Evolutionary conservation across 768 basidiomycete species (phyloP).

Genomic region (Rhodotorula babjevae): DNA sequence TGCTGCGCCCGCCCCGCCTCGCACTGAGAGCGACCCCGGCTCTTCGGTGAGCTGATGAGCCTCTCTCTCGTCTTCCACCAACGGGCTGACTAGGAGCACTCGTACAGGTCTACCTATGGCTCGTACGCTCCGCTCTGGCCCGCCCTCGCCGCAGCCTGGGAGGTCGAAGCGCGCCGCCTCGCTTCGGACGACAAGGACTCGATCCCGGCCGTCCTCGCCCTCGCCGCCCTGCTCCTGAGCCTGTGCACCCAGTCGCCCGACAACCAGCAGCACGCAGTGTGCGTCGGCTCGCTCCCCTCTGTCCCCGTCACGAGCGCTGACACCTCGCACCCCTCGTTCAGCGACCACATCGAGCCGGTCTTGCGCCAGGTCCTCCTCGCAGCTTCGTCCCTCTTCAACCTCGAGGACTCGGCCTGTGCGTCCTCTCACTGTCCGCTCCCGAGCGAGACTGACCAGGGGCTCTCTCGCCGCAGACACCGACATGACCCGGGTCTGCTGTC

Average conservation of each 20-base stretch:
- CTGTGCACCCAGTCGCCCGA: constrained; percentile 1
- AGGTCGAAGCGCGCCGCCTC: neutral
- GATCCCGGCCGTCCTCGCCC: constrained; percentile 10
- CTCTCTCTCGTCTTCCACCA: neutral
- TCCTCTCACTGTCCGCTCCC: neutral
- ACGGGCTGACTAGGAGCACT: neutral
- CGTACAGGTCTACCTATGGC: neutral
- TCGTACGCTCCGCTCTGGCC: neutral
- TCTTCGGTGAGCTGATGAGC: neutral
- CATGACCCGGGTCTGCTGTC: constrained; percentile 30
- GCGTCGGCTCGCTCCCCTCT: neutral
- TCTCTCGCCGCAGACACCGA: constrained; percentile 3
- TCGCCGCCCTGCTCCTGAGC: constrained; percentile 22
- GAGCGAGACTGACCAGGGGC: too few species aligned
- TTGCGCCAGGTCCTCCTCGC: constrained; percentile 11
- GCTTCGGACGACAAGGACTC: neutral
- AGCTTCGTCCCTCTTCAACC: constrained; percentile 28
- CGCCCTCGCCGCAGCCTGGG: neutral
- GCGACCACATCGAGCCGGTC: constrained; percentile 15
- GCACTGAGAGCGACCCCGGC: neutral
- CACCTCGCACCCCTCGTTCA: neutral
- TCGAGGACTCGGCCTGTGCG: constrained; percentile 22
- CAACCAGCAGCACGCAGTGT: constrained; percentile 22
- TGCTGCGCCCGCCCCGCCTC: constrained; percentile 13
- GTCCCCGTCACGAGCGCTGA: too few species aligned